phyloP scores from a whole-genome alignment of 768 basidiomycete genomes.

The Lactifluus piperatus region DNA sequence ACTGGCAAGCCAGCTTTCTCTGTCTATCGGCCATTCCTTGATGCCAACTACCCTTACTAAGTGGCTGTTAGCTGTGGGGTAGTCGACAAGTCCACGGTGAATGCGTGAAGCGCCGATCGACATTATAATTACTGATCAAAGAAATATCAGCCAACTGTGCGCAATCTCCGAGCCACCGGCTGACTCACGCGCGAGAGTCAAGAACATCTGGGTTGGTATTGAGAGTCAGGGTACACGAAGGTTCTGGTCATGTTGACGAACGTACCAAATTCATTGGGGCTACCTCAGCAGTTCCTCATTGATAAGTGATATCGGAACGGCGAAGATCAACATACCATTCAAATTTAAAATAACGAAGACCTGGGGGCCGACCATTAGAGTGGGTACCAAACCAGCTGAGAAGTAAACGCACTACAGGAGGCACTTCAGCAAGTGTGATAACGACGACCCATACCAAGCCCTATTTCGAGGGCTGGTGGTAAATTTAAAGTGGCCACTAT shows the following conservation, averaged over 20 bases:
- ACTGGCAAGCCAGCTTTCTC: no score
- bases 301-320: background rate
- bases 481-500: background rate
- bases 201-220: constrained; percentile 3
- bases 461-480: background rate
- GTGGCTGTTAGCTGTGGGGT: background rate
- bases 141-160: no score
- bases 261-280: background rate
- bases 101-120: constrained; percentile 8
- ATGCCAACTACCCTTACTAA: background rate
- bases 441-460: background rate
- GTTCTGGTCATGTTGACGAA: background rate
- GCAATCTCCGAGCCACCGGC: no score
- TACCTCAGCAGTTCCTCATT: background rate
- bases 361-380: background rate
- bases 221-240: background rate
- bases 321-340: background rate
- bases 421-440: background rate
- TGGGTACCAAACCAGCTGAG: background rate
- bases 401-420: background rate
- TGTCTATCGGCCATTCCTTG: background rate
- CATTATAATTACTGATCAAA: no score
- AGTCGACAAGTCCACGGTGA: constrained; percentile 10
- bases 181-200: background rate
- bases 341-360: background rate